Base-by-base conservation (phyloP, 495 filamentous ascomycete species). In the Daldinia bambusicola region DNA sequence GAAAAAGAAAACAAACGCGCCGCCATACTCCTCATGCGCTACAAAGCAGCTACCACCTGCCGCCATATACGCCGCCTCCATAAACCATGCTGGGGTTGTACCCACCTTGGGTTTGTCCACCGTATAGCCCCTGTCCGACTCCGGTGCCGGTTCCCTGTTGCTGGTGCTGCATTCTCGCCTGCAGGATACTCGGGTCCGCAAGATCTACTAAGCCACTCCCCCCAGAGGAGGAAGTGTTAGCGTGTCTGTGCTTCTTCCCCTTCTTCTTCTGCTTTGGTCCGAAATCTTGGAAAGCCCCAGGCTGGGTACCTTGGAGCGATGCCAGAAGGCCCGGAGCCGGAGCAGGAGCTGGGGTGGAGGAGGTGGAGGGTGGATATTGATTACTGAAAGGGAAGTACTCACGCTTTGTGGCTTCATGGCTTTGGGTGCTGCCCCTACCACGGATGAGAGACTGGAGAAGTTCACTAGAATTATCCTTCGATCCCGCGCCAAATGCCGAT, bases 181-280 rank as follows among this genome's bases (percentile, higher is more conserved):
- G 95, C 87, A 99, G 89, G 87, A 98, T 97, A 87, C 93, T 97
- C 85, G 95, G 93, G 92, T 97, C 94, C 86, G 92, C 92, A 94
- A 97, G 92, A 94, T 98, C 93, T 86, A 96, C 93, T 93, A 97
- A 89, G 87, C 91, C 93, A 90, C 89, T 89, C 86, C 93, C 93
- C 88, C 93, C 93, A 88, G 92, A 95, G 89, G 93, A 95, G 92
- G 93, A 97, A 95, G 94, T 97, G 92, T 97, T 96, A 95, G 94
- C 94, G 91, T 97, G 93, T 90, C 93, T 96, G 85, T 96, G 93
- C 91, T 96, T 95, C 90, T 96, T 97, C 89, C 92, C 93, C 92
- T 97, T 97, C 92, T 97, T 97, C 92, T 95, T 97, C 89, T 94
- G 91, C 90, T 97, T 97, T 85, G 89, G 88, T 83, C 89, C 91